Evolutionary conservation across 768 basidiomycete genomes (phyloP).

Genomic region (Mycena filopes): DNA sequence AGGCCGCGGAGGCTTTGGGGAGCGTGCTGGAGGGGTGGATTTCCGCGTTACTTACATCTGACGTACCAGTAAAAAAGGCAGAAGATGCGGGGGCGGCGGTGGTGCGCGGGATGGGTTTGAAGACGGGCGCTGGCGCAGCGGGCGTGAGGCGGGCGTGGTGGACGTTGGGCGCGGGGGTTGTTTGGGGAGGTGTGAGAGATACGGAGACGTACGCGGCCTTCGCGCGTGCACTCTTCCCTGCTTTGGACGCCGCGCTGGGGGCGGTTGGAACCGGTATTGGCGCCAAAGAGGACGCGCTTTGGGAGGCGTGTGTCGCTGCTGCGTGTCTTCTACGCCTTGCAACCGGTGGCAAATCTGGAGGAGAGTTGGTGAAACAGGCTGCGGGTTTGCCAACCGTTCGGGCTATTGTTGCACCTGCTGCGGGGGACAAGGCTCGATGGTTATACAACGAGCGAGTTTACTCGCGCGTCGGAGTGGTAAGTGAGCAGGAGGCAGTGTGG

Average conservation of each 20-base stretch:
- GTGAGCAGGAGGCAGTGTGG: slow-evolving; percentile 30
- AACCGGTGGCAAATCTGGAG: slow-evolving; percentile 17
- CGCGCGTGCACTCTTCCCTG: slow-evolving; percentile 21
- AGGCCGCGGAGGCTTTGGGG: slow-evolving; percentile 28
- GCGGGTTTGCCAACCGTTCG: slow-evolving; percentile 21
- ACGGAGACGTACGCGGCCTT: slow-evolving; percentile 19
- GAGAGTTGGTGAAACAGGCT: slow-evolving; percentile 24
- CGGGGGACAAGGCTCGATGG: slow-evolving; percentile 29
- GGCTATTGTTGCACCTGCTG: slow-evolving; percentile 21
- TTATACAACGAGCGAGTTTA: slow-evolving; percentile 33
- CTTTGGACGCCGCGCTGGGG: slow-evolving; percentile 22
- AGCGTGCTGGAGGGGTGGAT: slow-evolving; percentile 29
- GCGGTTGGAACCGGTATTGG: slow-evolving; percentile 29
- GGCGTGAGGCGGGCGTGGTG: slow-evolving; percentile 30
- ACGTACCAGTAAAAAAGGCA: slow-evolving; percentile 17
- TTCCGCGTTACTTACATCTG: slow-evolving; percentile 19
- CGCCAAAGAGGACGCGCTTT: slow-evolving; percentile 31
- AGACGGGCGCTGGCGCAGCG: slow-evolving; percentile 13
- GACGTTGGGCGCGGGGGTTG: slow-evolving; percentile 26
- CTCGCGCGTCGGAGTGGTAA: slow-evolving; percentile 22
- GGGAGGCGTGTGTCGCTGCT: slow-evolving; percentile 29
- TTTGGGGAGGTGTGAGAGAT: slow-evolving; percentile 19
- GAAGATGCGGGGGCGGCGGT: slow-evolving; percentile 26
- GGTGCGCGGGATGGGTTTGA: slow-evolving; percentile 30
- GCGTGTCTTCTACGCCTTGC: slow-evolving; percentile 31